These are phyloP conservation scores for Dactylellina drechsleri DNA, from an alignment of 2,329 filamentous ascomycete species.

Conservation along the genomic window DNA sequence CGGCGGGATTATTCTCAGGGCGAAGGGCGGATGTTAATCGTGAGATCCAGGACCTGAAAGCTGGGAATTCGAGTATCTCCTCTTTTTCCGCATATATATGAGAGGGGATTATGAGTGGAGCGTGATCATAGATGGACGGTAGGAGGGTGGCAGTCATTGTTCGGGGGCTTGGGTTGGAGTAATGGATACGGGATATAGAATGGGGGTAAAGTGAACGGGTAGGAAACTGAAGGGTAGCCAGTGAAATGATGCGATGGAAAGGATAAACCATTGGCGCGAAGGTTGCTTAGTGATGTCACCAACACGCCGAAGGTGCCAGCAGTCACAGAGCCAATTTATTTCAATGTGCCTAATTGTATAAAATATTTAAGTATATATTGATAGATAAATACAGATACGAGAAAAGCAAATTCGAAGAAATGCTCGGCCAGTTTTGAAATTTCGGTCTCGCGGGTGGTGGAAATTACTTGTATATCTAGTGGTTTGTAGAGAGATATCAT, in stretches of 20 bases:
- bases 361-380: too few relatives aligned
- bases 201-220: too few relatives aligned
- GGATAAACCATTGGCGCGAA: background rate
- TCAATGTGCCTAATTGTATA: too few relatives aligned
- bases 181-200: slow-evolving; percentile 1
- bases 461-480: too few relatives aligned
- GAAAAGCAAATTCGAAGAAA: too few relatives aligned
- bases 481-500: too few relatives aligned
- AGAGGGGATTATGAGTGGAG: slow-evolving; percentile 26
- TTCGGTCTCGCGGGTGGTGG: too few relatives aligned
- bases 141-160: slow-evolving; percentile 31
- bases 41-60: slow-evolving; percentile 52
- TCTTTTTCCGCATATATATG: slow-evolving; percentile 18
- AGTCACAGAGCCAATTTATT: too few relatives aligned
- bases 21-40: slow-evolving; percentile 31
- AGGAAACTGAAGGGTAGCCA: too few relatives aligned
- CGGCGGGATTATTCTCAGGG: slow-evolving; percentile 46
- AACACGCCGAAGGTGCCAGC: background rate
- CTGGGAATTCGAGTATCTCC: slow-evolving; percentile 41
- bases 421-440: too few relatives aligned
- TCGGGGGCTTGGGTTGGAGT: slow-evolving; percentile 1
- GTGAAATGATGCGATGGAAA: slow-evolving; percentile 3
- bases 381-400: too few relatives aligned
- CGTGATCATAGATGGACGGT: slow-evolving; percentile 21
- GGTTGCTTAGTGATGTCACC: background rate